Conservation (phyloP, 192 early-diverging fungal species). For the Rhizophlyctis rosea region DNA sequence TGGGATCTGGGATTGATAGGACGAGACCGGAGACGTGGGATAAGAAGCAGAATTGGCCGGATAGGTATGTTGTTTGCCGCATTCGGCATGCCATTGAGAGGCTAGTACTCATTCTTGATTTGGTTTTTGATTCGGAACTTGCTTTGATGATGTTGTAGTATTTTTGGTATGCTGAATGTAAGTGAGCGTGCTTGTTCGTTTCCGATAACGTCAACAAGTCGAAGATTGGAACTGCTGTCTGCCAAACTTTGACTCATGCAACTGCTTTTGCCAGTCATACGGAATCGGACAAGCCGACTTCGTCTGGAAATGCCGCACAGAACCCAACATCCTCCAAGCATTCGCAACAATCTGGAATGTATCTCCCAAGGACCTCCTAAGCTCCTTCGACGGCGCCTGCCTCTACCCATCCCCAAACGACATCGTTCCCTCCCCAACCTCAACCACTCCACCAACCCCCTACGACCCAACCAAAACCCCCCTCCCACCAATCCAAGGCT, state of each 20-base stretch:
- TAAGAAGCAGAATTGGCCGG: constrained; percentile 1
- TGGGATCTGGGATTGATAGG: not conserved
- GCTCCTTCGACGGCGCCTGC: not conserved
- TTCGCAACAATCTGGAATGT: not conserved
- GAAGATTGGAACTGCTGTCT: too few species aligned
- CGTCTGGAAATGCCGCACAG: not conserved
- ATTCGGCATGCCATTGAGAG: too few species aligned
- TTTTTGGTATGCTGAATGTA: not conserved
- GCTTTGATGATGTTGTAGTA: too few species aligned
- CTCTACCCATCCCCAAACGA: not conserved
- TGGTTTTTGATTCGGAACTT: too few species aligned
- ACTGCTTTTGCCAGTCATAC: not conserved
- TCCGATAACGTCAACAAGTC: not conserved
- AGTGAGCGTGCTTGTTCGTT: not conserved
- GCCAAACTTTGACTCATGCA: too few species aligned
- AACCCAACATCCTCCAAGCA: not conserved
- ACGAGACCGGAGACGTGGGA: not conserved
- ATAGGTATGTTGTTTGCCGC: too few species aligned
- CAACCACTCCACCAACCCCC: not conserved
- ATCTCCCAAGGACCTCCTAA: not conserved
- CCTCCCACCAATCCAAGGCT: not conserved
- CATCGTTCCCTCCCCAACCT: too few species aligned
- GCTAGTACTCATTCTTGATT: too few species aligned
- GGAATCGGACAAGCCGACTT: not conserved
- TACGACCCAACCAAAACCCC: not conserved